These are phyloP conservation scores for Monilinia fructigena DNA, from an alignment of 2,329 filamentous ascomycete genomes.

Conservation along the genomic window DNA sequence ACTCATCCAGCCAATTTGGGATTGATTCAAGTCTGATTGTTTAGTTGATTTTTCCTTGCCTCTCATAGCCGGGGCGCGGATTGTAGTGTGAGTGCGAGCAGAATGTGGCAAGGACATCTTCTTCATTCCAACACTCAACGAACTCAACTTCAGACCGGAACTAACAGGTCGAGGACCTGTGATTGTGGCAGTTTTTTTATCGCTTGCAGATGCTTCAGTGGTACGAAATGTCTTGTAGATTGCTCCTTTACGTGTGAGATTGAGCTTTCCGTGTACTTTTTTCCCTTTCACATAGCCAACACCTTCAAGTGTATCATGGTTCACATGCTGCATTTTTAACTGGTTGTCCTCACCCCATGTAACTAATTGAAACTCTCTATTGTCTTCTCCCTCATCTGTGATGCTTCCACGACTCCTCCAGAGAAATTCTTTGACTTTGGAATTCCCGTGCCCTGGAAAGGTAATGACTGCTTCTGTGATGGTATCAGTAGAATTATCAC, in stretches of 20 bases:
- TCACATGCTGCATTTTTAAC: conserved; percentile 73
- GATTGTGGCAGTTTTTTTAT: conserved; percentile 61
- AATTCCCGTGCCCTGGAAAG: conserved; percentile 58
- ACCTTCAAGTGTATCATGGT: conserved; percentile 60
- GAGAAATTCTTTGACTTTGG: conserved; percentile 85
- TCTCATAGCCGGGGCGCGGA: conserved; percentile 39
- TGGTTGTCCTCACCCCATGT: conserved; percentile 89
- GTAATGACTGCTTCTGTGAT: conserved; percentile 52
- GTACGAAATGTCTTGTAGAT: conserved; percentile 82
- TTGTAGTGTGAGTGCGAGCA: conserved; percentile 29
- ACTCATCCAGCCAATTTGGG: conserved; percentile 67
- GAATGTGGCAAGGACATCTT: conserved; percentile 45
- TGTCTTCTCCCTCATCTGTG: conserved; percentile 66
- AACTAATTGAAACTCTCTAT: conserved; percentile 88
- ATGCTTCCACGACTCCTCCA: conserved; percentile 77
- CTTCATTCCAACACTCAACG: conserved; percentile 41
- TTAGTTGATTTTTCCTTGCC: conserved; percentile 35
- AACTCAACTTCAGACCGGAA: conserved; percentile 41
- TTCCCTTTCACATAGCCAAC: conserved; percentile 74
- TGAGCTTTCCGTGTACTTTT: conserved; percentile 61
- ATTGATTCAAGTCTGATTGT: conserved; percentile 47
- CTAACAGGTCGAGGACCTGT: conserved; percentile 55
- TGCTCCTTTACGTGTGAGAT: conserved; percentile 78
- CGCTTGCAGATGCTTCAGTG: conserved; percentile 58
- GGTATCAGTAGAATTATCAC: conserved; percentile 47